Base-by-base conservation (phyloP, 2,329 filamentous ascomycete genomes). In the Aspergillus sclerotialis region DNA sequence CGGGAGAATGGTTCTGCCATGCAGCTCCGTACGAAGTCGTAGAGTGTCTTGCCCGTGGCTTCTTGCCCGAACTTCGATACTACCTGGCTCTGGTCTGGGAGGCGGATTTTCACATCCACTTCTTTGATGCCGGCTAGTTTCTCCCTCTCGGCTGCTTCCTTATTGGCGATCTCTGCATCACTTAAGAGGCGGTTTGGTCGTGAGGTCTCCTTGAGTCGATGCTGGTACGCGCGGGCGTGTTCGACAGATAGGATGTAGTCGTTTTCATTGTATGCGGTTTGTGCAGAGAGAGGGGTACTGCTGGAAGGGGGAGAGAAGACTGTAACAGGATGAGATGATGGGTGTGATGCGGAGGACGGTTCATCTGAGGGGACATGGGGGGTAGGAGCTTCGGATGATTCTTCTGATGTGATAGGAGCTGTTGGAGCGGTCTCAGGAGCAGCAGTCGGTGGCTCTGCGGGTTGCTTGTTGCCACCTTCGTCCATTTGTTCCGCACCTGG, bases 1-100 rank as follows among this genome's bases (percentile, higher is more conserved):
- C 69, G 61, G 5, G 71, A 67, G 36, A 65, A 56, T 21, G 45
- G 37, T 18, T 76, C 60, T 2, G 78, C 74, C 58, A 98, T 80
- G 41, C 90, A 78, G 28, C 69, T 69, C 33, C 78, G 71, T 12
- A 94, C 84, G 44, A 83, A 86, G 10, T 70, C 67, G 61, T 96
- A 87, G 2, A 98, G 67, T 32, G 76, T 73, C 3, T 73, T 69
- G 1, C 81, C 83, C 0, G 84, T 87, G 34, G 89, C 81, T 1
- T 68, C 58, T 13, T 78, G 76, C 2, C 70, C 73, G 45, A 93
- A 78, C n/a, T 71, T 73, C 64, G 81, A 81, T 33, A 87, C 77
- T 19, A 88, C 77, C 34, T 81, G 79, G 37, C 80, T 84, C 48
- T 89, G 84, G 55, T 96, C 89, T 0, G 90, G 90, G 48, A 95